Evolutionary conservation across 371 early-diverging fungal genomes (phyloP), one percentile per base, ranked within the genome.

Genomic region (Thermomucor indicae-seudaticae): DNA sequence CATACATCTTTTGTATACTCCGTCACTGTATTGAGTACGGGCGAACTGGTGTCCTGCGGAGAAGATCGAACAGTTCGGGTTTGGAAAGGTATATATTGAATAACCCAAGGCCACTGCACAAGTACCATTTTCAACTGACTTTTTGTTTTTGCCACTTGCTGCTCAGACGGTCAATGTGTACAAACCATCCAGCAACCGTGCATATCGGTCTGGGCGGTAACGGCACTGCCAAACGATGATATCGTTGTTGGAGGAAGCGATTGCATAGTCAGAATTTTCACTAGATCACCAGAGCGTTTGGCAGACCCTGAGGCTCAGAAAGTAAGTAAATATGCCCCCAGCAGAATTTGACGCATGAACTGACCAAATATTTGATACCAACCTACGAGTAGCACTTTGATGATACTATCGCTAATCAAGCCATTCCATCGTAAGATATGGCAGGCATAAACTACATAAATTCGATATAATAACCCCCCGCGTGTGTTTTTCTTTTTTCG

Each of bases 1-100:
- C 99, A 98, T 62, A 89, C 92, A 1, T 89, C 95, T 8, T 97
- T 95, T 72, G 86, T 98, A 0, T 98, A 98, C 64, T 76, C 92
- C 1, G 64, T 96, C 4, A 62, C 68, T 3, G 73, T 83, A 4
- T 62, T 89, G 12, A 79, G 80, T 30, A 79, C 82, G 1, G 93
- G 92, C 22, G 89, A 93, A 47, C 70, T 92, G 43, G 89, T 91
- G 16, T 90, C 96, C 2, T 75, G 90, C 24, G 96, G 96, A 29
- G 99, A 98, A 74, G 99, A 98, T 57, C 81, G 96, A 22, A 80
- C 92, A 10, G 82, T 93, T 6, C 80, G 90, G 7, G 71, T 95
- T 17, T 98, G 98, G 98, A 76, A 80, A 55, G 84, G 90, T 86
- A 70, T 49, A 30, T 10, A 11, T 45, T 39, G 5, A 31, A 23